Conservation (phyloP, 2,329 filamentous ascomycete genomes). For the Myriangium duriaei region DNA sequence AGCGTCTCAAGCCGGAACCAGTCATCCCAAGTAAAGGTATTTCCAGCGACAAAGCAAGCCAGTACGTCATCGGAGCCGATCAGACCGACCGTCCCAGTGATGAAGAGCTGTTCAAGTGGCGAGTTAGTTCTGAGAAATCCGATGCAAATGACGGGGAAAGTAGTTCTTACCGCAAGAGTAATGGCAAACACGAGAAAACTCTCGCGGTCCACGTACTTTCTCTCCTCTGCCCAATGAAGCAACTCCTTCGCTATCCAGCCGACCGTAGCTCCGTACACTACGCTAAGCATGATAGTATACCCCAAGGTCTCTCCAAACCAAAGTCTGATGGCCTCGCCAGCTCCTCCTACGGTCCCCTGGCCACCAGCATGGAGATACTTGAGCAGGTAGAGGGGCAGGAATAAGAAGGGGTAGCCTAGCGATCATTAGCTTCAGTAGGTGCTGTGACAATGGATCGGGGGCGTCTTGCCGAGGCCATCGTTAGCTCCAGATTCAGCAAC, state of each 20-base stretch:
- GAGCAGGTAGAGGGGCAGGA: slow-evolving; percentile 71
- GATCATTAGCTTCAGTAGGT: too few species aligned
- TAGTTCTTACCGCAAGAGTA: slow-evolving; percentile 53
- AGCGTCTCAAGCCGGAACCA: slow-evolving; percentile 84
- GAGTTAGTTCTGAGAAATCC: neutral
- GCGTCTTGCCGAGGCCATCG: slow-evolving; percentile 71
- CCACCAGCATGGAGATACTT: slow-evolving; percentile 56
- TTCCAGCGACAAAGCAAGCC: slow-evolving; percentile 85
- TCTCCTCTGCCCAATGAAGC: slow-evolving; percentile 72
- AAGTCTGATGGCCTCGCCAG: slow-evolving; percentile 54
- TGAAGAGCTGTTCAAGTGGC: slow-evolving; percentile 48
- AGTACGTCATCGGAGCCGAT: slow-evolving; percentile 82
- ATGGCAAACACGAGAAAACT: slow-evolving; percentile 82
- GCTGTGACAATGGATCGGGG: too few species aligned
- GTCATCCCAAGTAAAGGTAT: slow-evolving; percentile 84
- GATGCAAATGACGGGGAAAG: neutral
- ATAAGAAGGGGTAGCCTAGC: slow-evolving; percentile 85
- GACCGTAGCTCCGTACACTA: slow-evolving; percentile 62
- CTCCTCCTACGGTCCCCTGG: slow-evolving; percentile 44
- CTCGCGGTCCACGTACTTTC: slow-evolving; percentile 71
- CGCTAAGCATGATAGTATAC: slow-evolving; percentile 68
- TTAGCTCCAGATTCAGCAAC: slow-evolving; percentile 70
- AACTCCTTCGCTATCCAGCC: slow-evolving; percentile 74
- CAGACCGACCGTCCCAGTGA: slow-evolving; percentile 75
- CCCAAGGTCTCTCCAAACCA: slow-evolving; percentile 83